Conservation (phyloP, 192 early-diverging fungal genomes). For the Umbelopsis ramanniana region DNA sequence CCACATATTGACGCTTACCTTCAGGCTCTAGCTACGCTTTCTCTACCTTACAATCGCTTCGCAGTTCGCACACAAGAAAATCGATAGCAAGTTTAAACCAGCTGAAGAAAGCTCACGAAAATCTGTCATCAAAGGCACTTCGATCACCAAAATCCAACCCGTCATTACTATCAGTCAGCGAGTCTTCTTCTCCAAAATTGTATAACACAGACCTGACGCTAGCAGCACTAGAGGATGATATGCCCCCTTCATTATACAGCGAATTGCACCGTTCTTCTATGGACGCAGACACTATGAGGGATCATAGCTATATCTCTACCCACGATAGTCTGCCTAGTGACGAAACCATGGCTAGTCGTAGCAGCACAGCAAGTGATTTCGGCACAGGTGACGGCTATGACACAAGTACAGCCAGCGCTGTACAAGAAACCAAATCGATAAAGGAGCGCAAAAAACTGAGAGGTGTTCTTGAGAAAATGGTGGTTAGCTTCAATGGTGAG, state of each 20-base stretch:
- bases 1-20: not conserved
- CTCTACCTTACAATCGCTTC: not conserved
- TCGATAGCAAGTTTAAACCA: not conserved
- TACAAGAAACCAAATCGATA: conserved; percentile 13
- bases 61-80: not conserved
- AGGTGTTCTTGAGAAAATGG: conserved; percentile 57
- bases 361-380: conserved; percentile 10
- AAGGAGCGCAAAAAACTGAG: conserved; percentile 41
- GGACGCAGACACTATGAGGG: not conserved
- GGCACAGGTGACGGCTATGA: not conserved
- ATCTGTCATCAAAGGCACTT: not conserved
- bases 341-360: conserved; percentile 10
- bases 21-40: not conserved
- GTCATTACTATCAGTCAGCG: not conserved
- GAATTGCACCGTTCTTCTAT: not conserved
- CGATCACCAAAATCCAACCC: conserved; percentile 12
- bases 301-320: not conserved
- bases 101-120: conserved; percentile 7
- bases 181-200: not conserved
- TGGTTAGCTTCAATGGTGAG: conserved; percentile 49
- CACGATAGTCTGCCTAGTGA: conserved; percentile 4
- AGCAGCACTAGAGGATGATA: not conserved
- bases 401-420: not conserved
- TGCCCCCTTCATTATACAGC: not conserved
- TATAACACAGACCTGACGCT: not conserved